Evolutionary conservation across 495 filamentous ascomycete species (phyloP).

Genomic region (Lindgomyces ingoldianus): DNA sequence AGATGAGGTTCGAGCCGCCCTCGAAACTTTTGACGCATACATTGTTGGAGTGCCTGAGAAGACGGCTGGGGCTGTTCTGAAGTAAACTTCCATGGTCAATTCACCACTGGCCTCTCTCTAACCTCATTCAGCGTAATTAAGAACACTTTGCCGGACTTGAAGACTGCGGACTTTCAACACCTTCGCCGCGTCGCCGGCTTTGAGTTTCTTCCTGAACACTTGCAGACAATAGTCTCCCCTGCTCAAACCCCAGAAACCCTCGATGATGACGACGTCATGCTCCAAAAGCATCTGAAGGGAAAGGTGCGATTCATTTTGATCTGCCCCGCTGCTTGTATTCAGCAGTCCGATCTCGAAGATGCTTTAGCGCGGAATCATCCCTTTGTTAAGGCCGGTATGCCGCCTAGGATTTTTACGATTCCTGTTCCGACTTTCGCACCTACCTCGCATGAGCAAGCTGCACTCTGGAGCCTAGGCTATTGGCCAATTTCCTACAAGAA

Average conservation of each 20-base stretch:
- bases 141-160: slow-evolving; percentile 55
- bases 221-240: slow-evolving; percentile 43
- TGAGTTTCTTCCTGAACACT: slow-evolving; percentile 60
- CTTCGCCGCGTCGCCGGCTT: slow-evolving; percentile 78
- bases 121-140: slow-evolving; percentile 48
- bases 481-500: slow-evolving; percentile 91
- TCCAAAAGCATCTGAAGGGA: background rate
- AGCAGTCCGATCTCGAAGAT: slow-evolving; percentile 34
- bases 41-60: slow-evolving; percentile 28
- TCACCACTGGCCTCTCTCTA: background rate
- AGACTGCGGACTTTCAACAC: slow-evolving; percentile 68
- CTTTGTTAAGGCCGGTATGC: slow-evolving; percentile 44
- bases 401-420: slow-evolving; percentile 54
- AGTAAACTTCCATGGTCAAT: slow-evolving; percentile 16
- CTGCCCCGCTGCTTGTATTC: slow-evolving; percentile 41
- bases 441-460: slow-evolving; percentile 71
- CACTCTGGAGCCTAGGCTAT: slow-evolving; percentile 70
- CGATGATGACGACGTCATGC: slow-evolving; percentile 8
- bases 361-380: slow-evolving; percentile 46
- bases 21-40: slow-evolving; percentile 34
- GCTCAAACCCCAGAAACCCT: background rate
- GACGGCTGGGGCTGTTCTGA: slow-evolving; percentile 24
- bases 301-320: slow-evolving; percentile 47
- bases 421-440: slow-evolving; percentile 75
- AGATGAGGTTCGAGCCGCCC: slow-evolving; percentile 33